Evolutionary conservation across 1,284 basidiomycete genomes (phyloP).

Genomic region (Apiotrichum brassicae): DNA sequence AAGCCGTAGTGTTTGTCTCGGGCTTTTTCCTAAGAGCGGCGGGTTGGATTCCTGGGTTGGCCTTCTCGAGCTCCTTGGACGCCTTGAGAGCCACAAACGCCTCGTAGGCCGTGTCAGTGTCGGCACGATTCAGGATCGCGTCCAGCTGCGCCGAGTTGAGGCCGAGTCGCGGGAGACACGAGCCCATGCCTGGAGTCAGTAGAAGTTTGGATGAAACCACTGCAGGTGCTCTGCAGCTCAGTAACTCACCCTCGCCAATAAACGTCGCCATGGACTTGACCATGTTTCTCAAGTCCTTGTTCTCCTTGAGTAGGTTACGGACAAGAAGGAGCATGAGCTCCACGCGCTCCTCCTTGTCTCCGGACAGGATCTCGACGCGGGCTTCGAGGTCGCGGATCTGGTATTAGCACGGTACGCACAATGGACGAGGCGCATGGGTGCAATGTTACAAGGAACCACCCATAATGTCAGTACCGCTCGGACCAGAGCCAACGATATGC

Average conservation of each 20-base stretch:
- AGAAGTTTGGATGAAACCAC: not conserved
- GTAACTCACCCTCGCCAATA: constrained; percentile 71
- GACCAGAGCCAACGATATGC: no score
- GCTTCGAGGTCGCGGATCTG: constrained; percentile 90
- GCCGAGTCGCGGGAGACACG: constrained; percentile 63
- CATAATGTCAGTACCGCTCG: no score
- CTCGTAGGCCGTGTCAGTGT: constrained; percentile 86
- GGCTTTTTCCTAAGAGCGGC: constrained; percentile 8
- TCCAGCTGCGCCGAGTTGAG: constrained; percentile 67
- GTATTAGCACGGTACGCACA: no score
- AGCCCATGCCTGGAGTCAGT: constrained; percentile 50
- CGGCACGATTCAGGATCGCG: constrained; percentile 69
- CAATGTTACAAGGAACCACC: no score
- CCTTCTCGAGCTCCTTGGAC: constrained; percentile 29
- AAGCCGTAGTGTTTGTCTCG: constrained; percentile 4
- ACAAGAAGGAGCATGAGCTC: constrained; percentile 73
- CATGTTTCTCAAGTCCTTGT: constrained; percentile 70
- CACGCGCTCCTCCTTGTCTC: constrained; percentile 78
- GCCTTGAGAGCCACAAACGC: constrained; percentile 59
- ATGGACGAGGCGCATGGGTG: no score
- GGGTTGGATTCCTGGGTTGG: constrained; percentile 31
- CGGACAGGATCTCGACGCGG: constrained; percentile 79
- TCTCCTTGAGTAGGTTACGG: constrained; percentile 83
- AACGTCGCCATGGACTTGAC: constrained; percentile 68
- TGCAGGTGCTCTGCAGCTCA: not conserved